Base-by-base conservation (phyloP, 371 early-diverging fungal genomes). In the Thermomucor indicae-seudaticae region DNA sequence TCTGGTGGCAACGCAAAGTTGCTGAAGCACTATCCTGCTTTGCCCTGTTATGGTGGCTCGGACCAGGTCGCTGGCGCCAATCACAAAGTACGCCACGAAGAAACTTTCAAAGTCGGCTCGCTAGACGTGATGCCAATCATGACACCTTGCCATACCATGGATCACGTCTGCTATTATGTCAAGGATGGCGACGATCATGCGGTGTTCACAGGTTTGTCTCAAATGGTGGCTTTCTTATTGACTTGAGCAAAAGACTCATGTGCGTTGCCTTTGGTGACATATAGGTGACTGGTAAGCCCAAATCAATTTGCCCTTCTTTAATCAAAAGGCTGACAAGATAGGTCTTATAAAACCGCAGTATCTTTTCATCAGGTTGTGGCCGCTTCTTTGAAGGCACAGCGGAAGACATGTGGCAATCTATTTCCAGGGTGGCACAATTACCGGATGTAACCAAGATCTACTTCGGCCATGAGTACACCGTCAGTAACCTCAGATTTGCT, bases 391-490 rank as follows among this genome's bases (percentile, higher is more conserved):
- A 97, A 65, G 97, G 96, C 22, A 85, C 85, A 0, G 79, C 93
- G 0, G 62, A 72, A 19, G 84, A 94, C 45, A 95, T 97, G 96
- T 70, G 86, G 67, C 64, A 74, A 25, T 86, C 90, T 4, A 71
- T 96, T 31, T 62, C 76, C 22, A 67, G 67, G 0, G 70, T 81
- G 20, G 66, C 91, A 12, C 85, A 68, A 0, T 64, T 97, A 25
- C 96, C 95, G 0, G 65, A 75, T 3, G 88, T 87, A 22, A 96
- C 96, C 1, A 65, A 79, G 43, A 90, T 96, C 16, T 97, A 88
- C 53, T 90, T 89, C 60, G 97, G 96, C 1, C 96, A 96, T 57
- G 97, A 95, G 65, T 95, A 95, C 62, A 95, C 95, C 0, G 46
- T 53, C 7, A 51, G 72, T n/a, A 91, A 92, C 49, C 70, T 88